Evolutionary conservation across 2,329 filamentous ascomycete species (phyloP), one percentile per base, ranked within the genome.

Genomic region (Teratosphaeriaceae sp.): DNA sequence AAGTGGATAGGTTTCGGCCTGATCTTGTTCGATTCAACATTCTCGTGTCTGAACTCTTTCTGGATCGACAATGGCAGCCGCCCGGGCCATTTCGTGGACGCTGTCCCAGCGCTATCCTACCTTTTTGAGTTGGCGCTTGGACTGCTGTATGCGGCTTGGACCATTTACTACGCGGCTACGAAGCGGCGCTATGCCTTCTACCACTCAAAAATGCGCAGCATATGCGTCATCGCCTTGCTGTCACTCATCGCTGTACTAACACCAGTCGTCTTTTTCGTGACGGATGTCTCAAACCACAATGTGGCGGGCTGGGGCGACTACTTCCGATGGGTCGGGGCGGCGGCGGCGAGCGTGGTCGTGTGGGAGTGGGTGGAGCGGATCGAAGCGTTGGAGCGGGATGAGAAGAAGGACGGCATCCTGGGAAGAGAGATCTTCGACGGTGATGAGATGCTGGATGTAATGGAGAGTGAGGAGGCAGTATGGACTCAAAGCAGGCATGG

Each of bases 281-380:
- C 94, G 53, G 89, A 96, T 60, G 88, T 96, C 38, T 83, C 84
- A 7, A 83, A 90, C 56, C 84, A 87, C 20, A 81, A 87, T 48
- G 83, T 95, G 48, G 86, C 86, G 29, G 87, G 85, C 7, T 96
- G 89, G 89, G 89, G 89, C 59, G 89, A 94, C 59, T 96, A 95
- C 59, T 89, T 95, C 35, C 76, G 88, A 57, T 96, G 89, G 89
- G 89, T 95, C n/a, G 89, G 89, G 37, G 88, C 88, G 1, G 88
- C 89, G 0, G 88, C 88, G 1, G 89, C 89, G 21, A 94, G 88
- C 65, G 89, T 95, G n/a, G 86, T 95, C 18, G 89, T 96, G 2
- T 96, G 89, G 89, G 89, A 96, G 65, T 96, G 89, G 89, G 89
- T 96, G 2, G 89, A 96, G 65, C 78, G 89, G 20, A 96, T 96